Conservation (phyloP, 148 eudicot genomes). For the Fagopyrum esculentum region DNA sequence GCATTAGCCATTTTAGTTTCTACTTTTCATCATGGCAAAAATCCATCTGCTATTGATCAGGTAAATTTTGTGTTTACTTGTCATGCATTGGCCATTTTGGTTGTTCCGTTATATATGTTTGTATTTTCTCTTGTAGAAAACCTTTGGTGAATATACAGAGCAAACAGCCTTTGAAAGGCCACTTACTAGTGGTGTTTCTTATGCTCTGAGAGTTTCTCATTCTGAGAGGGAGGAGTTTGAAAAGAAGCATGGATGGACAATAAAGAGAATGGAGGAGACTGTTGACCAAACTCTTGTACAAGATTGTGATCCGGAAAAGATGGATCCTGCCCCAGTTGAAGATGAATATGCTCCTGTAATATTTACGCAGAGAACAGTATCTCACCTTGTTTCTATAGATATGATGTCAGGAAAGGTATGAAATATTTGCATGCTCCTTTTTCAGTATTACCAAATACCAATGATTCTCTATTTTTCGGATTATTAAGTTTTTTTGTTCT, state of each 20-base stretch:
- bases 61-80: slow-evolving; percentile 23
- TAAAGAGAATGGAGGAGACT: slow-evolving; percentile 82
- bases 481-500: background rate
- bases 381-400: slow-evolving; percentile 85
- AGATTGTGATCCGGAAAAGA: slow-evolving; percentile 54
- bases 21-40: slow-evolving; percentile 73
- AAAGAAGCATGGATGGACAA: slow-evolving; percentile 77
- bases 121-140: slow-evolving; percentile 37
- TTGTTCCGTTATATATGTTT: background rate
- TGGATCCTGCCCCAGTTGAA: slow-evolving; percentile 72
- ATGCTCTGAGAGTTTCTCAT: slow-evolving; percentile 77
- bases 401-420: slow-evolving; percentile 97
- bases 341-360: slow-evolving; percentile 98
- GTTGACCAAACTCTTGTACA: slow-evolving; percentile 79
- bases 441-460: background rate
- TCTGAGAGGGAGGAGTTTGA: slow-evolving; percentile 73
- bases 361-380: slow-evolving; percentile 79
- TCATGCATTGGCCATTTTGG: background rate
- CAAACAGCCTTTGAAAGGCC: slow-evolving; percentile 95
- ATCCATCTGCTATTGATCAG: slow-evolving; percentile 86
- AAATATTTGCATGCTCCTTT: background rate
- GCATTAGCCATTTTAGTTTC: slow-evolving; percentile 85
- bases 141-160: slow-evolving; percentile 77
- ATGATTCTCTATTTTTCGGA: background rate
- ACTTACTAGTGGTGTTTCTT: slow-evolving; percentile 91